Evolutionary conservation across 495 filamentous ascomycete genomes (phyloP), one percentile per base, ranked within the genome.

Genomic region (Neurospora discreta): DNA sequence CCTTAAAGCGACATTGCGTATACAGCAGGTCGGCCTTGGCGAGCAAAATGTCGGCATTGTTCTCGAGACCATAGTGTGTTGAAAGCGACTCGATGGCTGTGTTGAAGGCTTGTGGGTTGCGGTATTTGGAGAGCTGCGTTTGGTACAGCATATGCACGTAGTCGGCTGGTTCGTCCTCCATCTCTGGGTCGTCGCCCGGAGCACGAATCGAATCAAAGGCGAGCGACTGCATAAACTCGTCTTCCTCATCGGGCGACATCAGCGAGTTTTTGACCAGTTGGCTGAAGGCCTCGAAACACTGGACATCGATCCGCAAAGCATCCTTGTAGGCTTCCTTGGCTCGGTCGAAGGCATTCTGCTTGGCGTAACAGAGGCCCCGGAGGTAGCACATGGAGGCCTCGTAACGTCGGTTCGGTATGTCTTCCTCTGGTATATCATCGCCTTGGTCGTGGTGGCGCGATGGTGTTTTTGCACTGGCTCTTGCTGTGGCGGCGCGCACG

Each of bases 281-380:
- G 72, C 97, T 94, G 77, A 98, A 98, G 3, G 95, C 95, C 79
- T 99, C 95, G 77, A 96, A 98, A 80, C 95, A 99, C 79, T 98
- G 94, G 7, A 98, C 94, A 79, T 99, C 96, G 77, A 99, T 98
- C 68, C 92, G 87, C 52, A 98, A 92, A 8, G 95, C 95, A 75
- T 96, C 92, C 82, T 97, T 98, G 85, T 98, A 99, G 82, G 96
- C 98, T 77, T 98, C 94, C 76, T 97, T 97, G 42, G 95, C 95
- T 36, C 94, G 90, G 77, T 99, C 96, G 74, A 98, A 98, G 16
- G 94, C 92, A 80, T 98, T 99, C 81, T 97, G 93, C 80, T 97
- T 98, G 20, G 95, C 94, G 77, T 93, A 98, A 82, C 97, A 98
- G 33, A 97, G 86, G 5, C 95, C 95, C 30, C 95, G 86, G 42